Conservation (phyloP, 2,329 filamentous ascomycete species). For the Colletotrichum graminicola region DNA sequence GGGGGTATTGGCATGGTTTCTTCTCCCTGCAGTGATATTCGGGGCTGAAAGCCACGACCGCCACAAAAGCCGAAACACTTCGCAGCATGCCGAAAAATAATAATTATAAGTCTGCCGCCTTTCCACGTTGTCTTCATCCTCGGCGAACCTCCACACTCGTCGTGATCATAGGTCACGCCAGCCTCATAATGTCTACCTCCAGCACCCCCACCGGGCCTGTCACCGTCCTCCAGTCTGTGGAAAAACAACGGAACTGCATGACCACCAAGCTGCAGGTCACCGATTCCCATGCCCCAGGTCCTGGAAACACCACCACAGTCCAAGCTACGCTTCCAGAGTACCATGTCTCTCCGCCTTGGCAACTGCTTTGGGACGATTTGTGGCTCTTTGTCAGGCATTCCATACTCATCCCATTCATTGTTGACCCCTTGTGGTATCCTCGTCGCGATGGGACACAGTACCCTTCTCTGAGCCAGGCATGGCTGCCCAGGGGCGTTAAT, state of each 20-base stretch:
- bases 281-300: neutral
- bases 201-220: neutral
- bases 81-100: neutral
- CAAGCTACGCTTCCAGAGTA: slow-evolving; percentile 24
- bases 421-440: slow-evolving; percentile 17
- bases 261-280: neutral
- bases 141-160: too few species aligned
- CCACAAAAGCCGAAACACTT: neutral
- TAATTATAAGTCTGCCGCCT: neutral
- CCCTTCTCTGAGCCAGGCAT: slow-evolving; percentile 1
- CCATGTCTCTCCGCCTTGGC: slow-evolving; percentile 29
- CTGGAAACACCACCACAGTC: neutral
- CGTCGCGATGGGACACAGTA: neutral
- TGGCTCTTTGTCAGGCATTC: slow-evolving; percentile 23
- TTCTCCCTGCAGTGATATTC: neutral
- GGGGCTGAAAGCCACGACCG: neutral
- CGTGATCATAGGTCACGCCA: neutral
- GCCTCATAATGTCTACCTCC: neutral
- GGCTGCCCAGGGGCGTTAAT: slow-evolving; percentile 1
- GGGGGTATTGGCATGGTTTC: neutral
- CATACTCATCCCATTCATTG: slow-evolving; percentile 7
- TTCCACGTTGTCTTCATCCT: neutral
- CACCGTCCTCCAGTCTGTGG: neutral
- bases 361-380: slow-evolving; percentile 27
- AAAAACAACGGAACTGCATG: neutral